Conservation (phyloP, 352 stramenopile genomes). For the Globisporangium cederbergense region DNA sequence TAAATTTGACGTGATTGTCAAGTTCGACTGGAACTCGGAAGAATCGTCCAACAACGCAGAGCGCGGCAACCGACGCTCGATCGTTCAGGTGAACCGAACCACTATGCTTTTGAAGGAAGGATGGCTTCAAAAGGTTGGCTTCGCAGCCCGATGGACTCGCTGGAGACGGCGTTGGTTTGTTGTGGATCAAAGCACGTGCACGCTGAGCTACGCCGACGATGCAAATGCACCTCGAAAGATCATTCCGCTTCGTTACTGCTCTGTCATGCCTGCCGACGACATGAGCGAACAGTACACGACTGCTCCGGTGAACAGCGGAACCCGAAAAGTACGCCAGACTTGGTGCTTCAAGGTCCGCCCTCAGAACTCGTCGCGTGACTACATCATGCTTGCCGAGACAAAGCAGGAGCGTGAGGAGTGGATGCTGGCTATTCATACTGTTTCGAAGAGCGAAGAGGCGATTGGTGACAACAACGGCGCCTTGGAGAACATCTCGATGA, state of each 20-base stretch:
- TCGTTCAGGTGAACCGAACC: slow-evolving; percentile 49
- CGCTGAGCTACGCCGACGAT: slow-evolving; percentile 78
- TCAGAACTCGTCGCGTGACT: slow-evolving; percentile 72
- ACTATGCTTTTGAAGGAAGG: slow-evolving; percentile 73
- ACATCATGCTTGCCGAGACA: slow-evolving; percentile 81
- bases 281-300: slow-evolving; percentile 88
- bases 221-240: slow-evolving; percentile 56
- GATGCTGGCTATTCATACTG: slow-evolving; percentile 83
- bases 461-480: slow-evolving; percentile 36
- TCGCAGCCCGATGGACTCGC: slow-evolving; percentile 63
- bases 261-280: slow-evolving; percentile 67
- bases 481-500: slow-evolving; percentile 18
- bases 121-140: slow-evolving; percentile 82
- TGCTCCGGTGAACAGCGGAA: slow-evolving; percentile 82
- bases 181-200: slow-evolving; percentile 72
- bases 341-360: slow-evolving; percentile 85
- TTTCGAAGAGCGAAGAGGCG: slow-evolving; percentile 56
- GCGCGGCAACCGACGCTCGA: slow-evolving; percentile 43
- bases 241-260: slow-evolving; percentile 71
- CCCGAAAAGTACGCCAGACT: slow-evolving; percentile 71
- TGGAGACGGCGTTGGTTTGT: slow-evolving; percentile 81
- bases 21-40: slow-evolving; percentile 65
- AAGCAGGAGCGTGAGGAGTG: slow-evolving; percentile 89
- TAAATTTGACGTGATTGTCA: slow-evolving; percentile 58
- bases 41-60: slow-evolving; percentile 24